Conservation (phyloP, 192 early-diverging fungal genomes). For the Entomortierella chlamydospora region DNA sequence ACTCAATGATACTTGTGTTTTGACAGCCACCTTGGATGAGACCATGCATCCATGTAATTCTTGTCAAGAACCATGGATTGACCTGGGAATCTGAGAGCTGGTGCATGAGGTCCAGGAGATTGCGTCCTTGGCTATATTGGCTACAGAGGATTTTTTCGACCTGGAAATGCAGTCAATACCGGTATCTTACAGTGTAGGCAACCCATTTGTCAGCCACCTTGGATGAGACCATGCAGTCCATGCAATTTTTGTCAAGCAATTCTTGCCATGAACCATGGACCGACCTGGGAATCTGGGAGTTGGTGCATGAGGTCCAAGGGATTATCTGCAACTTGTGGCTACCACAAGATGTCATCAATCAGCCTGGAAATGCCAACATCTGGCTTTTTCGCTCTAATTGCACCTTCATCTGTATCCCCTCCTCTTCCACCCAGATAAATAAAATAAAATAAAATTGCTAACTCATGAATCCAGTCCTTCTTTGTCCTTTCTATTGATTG, state of each 20-base stretch:
- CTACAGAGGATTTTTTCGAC: constrained; percentile 6
- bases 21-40: background rate
- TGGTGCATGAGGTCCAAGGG: constrained; percentile 40
- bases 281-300: constrained; percentile 26
- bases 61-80: background rate
- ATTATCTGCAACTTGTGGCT: constrained; percentile 4
- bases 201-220: constrained; percentile 16
- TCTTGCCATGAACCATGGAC: background rate
- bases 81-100: constrained; percentile 3
- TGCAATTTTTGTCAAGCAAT: background rate
- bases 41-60: background rate
- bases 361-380: constrained; percentile 23
- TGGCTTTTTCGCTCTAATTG: constrained; percentile 1
- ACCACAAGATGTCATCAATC: constrained; percentile 1
- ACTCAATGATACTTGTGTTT: background rate
- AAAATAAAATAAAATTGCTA: background rate
- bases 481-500: background rate
- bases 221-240: constrained; percentile 29
- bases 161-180: constrained; percentile 15
- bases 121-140: constrained; percentile 2
- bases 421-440: background rate
- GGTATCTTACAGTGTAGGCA: background rate
- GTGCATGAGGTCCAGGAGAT: constrained; percentile 31
- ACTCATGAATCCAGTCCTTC: background rate
- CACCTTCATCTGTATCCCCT: background rate